phyloP scores from a whole-genome alignment of 2,329 filamentous ascomycete species.

The Orbilia oligospora region DNA sequence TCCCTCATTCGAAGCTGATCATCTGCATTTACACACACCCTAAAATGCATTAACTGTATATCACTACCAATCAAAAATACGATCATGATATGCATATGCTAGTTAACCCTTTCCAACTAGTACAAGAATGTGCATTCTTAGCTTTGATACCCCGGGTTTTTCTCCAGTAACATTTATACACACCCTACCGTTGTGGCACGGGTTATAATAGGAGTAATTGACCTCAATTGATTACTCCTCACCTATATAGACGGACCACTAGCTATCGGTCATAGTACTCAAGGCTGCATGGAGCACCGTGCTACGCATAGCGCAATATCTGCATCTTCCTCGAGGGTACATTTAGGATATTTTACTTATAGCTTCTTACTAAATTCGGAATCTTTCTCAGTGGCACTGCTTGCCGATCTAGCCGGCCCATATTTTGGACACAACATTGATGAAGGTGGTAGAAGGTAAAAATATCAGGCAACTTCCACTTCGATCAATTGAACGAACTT shows the following conservation, averaged over 20 bases:
- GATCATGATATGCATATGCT: too few species aligned
- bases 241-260: neutral
- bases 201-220: neutral
- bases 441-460: neutral
- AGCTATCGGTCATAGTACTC: neutral
- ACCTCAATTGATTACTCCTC: neutral
- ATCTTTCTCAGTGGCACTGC: neutral
- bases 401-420: slow-evolving; percentile 6
- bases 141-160: neutral
- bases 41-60: too few species aligned
- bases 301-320: neutral
- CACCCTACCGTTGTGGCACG: neutral
- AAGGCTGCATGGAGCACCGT: neutral
- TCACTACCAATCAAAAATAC: too few species aligned
- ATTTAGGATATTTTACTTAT: neutral
- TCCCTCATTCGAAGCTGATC: too few species aligned
- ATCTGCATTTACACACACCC: too few species aligned
- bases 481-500: neutral
- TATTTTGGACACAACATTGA: neutral
- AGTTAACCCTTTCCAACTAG: neutral
- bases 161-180: neutral
- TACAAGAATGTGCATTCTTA: neutral
- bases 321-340: neutral
- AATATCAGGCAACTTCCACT: neutral
- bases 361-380: neutral